Evolutionary conservation across 2,329 filamentous ascomycete species (phyloP).

Genomic region (Aureobasidium sp.): DNA sequence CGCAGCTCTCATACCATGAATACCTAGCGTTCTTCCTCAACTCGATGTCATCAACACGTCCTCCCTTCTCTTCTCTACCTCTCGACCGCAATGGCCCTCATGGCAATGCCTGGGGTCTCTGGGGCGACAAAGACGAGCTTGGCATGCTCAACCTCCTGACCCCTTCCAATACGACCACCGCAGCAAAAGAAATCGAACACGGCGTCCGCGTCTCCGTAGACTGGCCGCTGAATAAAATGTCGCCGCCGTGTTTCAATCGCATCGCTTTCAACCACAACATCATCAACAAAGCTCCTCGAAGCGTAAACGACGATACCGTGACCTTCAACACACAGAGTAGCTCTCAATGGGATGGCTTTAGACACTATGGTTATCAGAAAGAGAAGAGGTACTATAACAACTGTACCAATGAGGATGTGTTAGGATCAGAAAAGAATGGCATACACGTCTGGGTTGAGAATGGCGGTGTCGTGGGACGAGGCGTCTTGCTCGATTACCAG

Average conservation of each 20-base stretch:
- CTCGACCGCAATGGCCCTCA: slow-evolving; percentile 42
- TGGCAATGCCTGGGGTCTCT: slow-evolving; percentile 33
- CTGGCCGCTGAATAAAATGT: slow-evolving; percentile 45
- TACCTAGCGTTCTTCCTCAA: background rate
- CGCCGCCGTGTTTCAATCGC: slow-evolving; percentile 38
- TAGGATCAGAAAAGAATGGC: slow-evolving; percentile 27
- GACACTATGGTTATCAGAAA: slow-evolving; percentile 46
- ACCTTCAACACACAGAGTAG: slow-evolving; percentile 12
- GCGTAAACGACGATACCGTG: slow-evolving; percentile 37
- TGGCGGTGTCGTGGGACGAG: slow-evolving; percentile 52
- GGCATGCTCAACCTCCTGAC: slow-evolving; percentile 18
- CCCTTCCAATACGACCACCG: slow-evolving; percentile 43
- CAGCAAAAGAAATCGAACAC: slow-evolving; percentile 47
- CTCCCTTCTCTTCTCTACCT: slow-evolving; percentile 30
- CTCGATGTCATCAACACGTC: background rate
- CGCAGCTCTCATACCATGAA: background rate
- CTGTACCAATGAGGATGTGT: slow-evolving; percentile 22
- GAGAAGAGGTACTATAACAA: slow-evolving; percentile 20
- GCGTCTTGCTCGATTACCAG: slow-evolving; percentile 49
- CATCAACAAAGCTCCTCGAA: slow-evolving; percentile 34
- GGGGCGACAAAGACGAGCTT: slow-evolving; percentile 11
- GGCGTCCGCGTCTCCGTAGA: slow-evolving; percentile 52
- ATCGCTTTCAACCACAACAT: slow-evolving; percentile 50
- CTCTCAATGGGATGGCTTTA: slow-evolving; percentile 43
- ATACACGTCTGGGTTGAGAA: slow-evolving; percentile 44